phyloP scores from a whole-genome alignment of 2,329 filamentous ascomycete genomes.

The Trichoderma sp. region DNA sequence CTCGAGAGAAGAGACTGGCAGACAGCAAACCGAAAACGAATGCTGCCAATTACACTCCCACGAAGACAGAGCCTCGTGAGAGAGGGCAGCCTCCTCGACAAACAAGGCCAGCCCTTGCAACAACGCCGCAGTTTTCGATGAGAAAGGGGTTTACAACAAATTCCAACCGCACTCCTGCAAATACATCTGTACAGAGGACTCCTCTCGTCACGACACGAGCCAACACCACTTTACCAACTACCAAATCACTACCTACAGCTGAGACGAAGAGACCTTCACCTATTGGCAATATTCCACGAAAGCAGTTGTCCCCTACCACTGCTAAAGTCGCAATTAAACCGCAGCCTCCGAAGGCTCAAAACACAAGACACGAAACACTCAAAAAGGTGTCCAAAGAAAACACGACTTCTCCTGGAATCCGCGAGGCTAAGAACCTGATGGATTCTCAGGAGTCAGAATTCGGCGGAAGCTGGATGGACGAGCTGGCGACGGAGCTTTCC shows the following conservation, averaged over 20 bases:
- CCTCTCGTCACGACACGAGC: background rate
- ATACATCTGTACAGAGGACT: background rate
- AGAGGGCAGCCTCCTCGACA: background rate
- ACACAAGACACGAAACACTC: background rate
- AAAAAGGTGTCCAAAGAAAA: slow-evolving; percentile 29
- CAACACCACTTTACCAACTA: background rate
- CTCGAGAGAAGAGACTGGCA: background rate
- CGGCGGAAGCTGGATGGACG: slow-evolving; percentile 42
- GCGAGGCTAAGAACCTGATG: background rate
- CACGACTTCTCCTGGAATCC: background rate
- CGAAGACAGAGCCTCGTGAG: background rate
- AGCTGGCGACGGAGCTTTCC: slow-evolving; percentile 36
- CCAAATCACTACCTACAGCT: background rate
- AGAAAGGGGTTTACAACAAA: background rate
- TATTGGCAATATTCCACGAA: background rate
- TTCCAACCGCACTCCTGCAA: background rate
- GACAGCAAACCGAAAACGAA: background rate
- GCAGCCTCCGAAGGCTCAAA: background rate
- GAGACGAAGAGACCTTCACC: background rate
- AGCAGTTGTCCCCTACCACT: background rate
- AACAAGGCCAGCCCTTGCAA: background rate
- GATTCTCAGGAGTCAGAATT: slow-evolving; percentile 43
- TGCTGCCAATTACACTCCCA: background rate
- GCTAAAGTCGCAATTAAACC: background rate
- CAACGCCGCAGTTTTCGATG: background rate